Evolutionary conservation across 2,329 filamentous ascomycete genomes (phyloP).

Genomic region (Pseudocercospora cruenta): DNA sequence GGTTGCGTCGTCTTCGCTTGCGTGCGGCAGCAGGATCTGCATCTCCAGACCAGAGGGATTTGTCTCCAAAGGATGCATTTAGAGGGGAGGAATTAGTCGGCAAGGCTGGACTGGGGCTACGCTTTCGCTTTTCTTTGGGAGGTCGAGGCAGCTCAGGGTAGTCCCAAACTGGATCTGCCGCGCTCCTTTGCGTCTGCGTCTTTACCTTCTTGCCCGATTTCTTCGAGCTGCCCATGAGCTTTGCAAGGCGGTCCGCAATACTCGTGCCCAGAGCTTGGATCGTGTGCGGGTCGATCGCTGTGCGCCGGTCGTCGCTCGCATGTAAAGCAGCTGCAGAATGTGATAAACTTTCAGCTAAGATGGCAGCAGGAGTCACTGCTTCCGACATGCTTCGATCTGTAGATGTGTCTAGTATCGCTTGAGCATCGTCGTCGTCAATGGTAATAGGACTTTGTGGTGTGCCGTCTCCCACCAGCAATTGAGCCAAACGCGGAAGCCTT

Average conservation of each 20-base stretch:
- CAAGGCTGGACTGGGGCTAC: constrained; percentile 19
- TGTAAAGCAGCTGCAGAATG: constrained; percentile 9
- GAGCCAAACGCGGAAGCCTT: constrained; percentile 25
- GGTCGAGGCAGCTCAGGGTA: constrained; percentile 31
- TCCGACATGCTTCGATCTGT: constrained; percentile 5
- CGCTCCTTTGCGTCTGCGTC: constrained; percentile 14
- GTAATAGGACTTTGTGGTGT: constrained; percentile 5
- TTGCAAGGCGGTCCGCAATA: constrained; percentile 41
- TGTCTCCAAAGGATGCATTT: constrained; percentile 19
- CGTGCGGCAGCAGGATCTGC: constrained; percentile 3
- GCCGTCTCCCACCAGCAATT: constrained; percentile 24
- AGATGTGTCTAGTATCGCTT: background rate
- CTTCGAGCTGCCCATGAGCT: constrained; percentile 32
- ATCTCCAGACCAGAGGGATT: constrained; percentile 28
- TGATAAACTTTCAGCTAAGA: background rate
- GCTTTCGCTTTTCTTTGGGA: constrained; percentile 14
- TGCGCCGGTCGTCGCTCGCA: constrained; percentile 12
- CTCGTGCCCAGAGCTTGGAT: constrained; percentile 40
- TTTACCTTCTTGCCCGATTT: constrained; percentile 20
- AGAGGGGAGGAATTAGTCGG: constrained; percentile 17
- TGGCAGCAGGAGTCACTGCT: constrained; percentile 3
- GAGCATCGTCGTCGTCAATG: constrained; percentile 11
- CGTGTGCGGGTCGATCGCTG: constrained; percentile 29
- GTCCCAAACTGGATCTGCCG: constrained; percentile 32
- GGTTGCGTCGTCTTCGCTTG: constrained; percentile 14